Conservation (phyloP, 306 rosid species). For the Prunus campanulata region DNA sequence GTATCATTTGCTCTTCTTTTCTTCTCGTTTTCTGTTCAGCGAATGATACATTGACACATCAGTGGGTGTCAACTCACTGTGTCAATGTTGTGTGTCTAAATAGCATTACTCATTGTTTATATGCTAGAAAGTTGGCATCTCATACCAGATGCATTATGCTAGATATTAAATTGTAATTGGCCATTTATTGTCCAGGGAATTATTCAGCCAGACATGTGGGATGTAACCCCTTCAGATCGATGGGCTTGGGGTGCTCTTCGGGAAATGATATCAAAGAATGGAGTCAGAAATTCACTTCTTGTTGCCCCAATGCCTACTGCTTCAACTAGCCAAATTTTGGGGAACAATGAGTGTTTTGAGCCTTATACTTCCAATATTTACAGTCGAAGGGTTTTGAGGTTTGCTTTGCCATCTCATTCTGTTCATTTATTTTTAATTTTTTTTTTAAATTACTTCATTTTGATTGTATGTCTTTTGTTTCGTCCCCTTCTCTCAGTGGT, state of each 20-base stretch:
- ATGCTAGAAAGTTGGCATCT: no score
- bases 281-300: constrained; percentile 86
- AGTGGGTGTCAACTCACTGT: no score
- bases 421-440: neutral
- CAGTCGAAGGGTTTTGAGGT: constrained; percentile 85
- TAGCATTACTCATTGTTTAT: no score
- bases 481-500: constrained; percentile 48
- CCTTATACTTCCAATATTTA: constrained; percentile 90
- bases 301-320: constrained; percentile 94
- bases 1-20: no score
- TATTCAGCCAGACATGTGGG: constrained; percentile 95
- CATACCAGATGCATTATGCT: neutral
- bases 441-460: neutral
- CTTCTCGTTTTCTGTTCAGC: no score
- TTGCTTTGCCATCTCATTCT: constrained; percentile 12
- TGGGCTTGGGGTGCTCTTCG: constrained; percentile 77
- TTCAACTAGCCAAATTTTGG: constrained; percentile 89
- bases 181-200: constrained; percentile 54
- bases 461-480: neutral
- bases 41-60: no score
- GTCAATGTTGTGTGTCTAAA: no score
- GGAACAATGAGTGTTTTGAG: constrained; percentile 92
- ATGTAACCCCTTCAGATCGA: constrained; percentile 54
- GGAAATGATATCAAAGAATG: constrained; percentile 47
- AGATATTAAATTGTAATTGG: neutral